A percentile compares a stretch with the other conserved stretches of the same genome.
Evolutionary conservation across 495 filamentous ascomycete species (phyloP).

Genomic region (Talaromyces ruber): DNA sequence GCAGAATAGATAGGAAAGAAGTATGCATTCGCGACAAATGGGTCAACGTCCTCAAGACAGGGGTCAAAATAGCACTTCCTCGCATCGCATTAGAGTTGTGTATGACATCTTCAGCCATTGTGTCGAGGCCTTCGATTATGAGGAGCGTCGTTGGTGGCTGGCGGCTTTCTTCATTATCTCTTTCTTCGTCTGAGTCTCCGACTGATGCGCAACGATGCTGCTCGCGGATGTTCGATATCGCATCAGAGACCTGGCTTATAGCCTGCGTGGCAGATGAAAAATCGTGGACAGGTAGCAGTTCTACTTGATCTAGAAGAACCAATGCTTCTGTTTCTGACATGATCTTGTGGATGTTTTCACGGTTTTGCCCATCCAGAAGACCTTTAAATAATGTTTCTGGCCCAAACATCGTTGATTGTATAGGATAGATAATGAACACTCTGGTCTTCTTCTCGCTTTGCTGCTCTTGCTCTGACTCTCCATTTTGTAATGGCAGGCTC

Average conservation of each 20-base stretch:
- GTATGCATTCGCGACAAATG: slow-evolving; percentile 21
- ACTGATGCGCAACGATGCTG: slow-evolving; percentile 2
- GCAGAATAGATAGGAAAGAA: slow-evolving; percentile 23
- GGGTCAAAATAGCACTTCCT: slow-evolving; percentile 28
- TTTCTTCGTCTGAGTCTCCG: background rate
- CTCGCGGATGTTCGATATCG: slow-evolving; percentile 14
- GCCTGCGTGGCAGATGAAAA: slow-evolving; percentile 26
- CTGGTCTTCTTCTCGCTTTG: slow-evolving; percentile 2
- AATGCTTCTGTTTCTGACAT: slow-evolving; percentile 27
- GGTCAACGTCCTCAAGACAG: slow-evolving; percentile 24
- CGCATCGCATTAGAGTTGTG: slow-evolving; percentile 31
- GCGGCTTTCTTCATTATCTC: background rate
- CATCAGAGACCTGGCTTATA: slow-evolving; percentile 22
- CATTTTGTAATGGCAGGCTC: background rate
- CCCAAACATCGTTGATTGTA: slow-evolving; percentile 74
- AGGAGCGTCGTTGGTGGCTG: slow-evolving; percentile 13
- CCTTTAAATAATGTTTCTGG: slow-evolving; percentile 55
- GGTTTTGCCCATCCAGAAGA: slow-evolving; percentile 10
- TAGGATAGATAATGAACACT: slow-evolving; percentile 53
- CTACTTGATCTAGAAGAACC: slow-evolving; percentile 25
- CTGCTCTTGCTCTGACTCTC: slow-evolving; percentile 2
- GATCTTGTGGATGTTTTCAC: background rate
- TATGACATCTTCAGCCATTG: slow-evolving; percentile 28
- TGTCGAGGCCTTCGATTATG: slow-evolving; percentile 32
- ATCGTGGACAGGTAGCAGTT: slow-evolving; percentile 29